These are phyloP conservation scores for Cryptosporidium ryanae DNA, from an alignment of 169 alveolate genomes.

Conservation along the genomic window DNA sequence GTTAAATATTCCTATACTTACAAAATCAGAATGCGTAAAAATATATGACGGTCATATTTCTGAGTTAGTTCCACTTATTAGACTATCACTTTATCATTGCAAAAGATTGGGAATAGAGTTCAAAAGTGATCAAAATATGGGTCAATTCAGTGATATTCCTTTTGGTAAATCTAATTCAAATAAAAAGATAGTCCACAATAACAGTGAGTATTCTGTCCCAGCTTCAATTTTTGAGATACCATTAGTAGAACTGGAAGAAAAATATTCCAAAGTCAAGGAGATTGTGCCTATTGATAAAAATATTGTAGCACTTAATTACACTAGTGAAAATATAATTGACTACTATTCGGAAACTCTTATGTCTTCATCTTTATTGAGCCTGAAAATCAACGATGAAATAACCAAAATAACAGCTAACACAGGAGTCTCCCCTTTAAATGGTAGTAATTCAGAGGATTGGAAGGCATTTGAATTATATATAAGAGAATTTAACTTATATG, in stretches of 20 bases:
- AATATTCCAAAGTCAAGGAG: constrained; percentile 7
- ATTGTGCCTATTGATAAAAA: constrained; percentile 16
- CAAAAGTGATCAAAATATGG: neutral
- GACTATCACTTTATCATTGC: constrained; percentile 60
- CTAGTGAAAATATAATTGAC: constrained; percentile 24
- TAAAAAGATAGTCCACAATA: constrained; percentile 26
- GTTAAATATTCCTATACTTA: constrained; percentile 14
- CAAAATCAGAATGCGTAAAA: constrained; percentile 33
- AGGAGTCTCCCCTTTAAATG: constrained; percentile 7
- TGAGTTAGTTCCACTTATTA: constrained; percentile 49
- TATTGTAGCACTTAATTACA: neutral
- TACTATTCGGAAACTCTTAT: constrained; percentile 45
- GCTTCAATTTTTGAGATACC: constrained; percentile 28
- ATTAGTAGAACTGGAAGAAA: constrained; percentile 35
- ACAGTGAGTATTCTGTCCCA: constrained; percentile 18
- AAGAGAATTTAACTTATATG: constrained; percentile 28
- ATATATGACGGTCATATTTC: constrained; percentile 41
- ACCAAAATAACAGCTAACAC: constrained; percentile 25
- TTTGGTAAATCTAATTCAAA: neutral
- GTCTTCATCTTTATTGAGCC: constrained; percentile 24
- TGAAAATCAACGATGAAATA: constrained; percentile 58
- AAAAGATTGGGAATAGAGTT: constrained; percentile 33
- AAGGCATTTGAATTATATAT: constrained; percentile 23
- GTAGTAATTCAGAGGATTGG: constrained; percentile 20
- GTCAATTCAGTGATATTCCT: neutral